Conservation (phyloP, 179 eudicot genomes). For the Actinidia chinensis region DNA sequence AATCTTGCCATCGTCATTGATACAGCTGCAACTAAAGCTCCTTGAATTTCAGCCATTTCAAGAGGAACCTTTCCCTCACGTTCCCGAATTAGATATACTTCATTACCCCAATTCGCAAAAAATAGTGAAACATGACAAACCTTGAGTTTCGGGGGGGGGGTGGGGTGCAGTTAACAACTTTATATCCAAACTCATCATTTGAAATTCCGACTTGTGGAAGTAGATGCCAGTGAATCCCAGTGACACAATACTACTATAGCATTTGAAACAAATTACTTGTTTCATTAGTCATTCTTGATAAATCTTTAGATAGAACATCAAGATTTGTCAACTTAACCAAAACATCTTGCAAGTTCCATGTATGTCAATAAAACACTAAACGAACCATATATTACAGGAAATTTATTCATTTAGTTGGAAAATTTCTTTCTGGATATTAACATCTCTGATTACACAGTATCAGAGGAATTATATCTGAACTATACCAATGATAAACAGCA, state of each 20-base stretch:
- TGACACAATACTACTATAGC: too few species aligned
- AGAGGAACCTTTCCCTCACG: slow-evolving; percentile 86
- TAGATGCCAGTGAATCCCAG: too few species aligned
- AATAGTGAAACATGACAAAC: background rate
- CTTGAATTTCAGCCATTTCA: slow-evolving; percentile 98
- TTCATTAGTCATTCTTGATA: background rate
- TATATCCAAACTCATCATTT: background rate
- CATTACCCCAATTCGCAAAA: slow-evolving; percentile 8
- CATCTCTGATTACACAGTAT: background rate
- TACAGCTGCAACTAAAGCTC: slow-evolving; percentile 89
- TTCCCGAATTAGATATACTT: slow-evolving; percentile 48
- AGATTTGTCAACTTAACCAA: background rate
- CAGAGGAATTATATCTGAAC: background rate
- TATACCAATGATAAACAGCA: slow-evolving; percentile 12
- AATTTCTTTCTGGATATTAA: background rate
- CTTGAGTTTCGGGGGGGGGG: background rate
- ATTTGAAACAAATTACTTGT: background rate
- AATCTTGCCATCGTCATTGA: slow-evolving; percentile 94
- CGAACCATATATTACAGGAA: background rate
- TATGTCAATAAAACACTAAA: background rate
- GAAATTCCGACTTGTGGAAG: too few species aligned
- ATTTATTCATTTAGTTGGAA: background rate
- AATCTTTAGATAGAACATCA: background rate
- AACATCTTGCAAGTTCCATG: background rate
- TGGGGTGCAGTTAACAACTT: background rate